A percentile compares a stretch with the other conserved stretches of the same genome.
Evolutionary conservation across 1,139 yeast species (phyloP).

Genomic region (Candida smagusa): DNA sequence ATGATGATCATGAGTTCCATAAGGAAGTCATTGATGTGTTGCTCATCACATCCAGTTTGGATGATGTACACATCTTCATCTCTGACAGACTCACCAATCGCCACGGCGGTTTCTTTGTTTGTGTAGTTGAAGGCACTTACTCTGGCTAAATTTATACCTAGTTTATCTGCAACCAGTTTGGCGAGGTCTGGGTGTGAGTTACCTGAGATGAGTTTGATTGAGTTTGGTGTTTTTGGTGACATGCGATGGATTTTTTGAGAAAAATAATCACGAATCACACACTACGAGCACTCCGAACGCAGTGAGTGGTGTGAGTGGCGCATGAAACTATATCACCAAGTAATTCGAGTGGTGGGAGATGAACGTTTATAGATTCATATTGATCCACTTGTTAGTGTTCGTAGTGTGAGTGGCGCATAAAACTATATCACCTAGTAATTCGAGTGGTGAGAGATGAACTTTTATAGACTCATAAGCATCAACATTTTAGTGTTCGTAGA

Average conservation of each 20-base stretch:
- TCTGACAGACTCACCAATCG: constrained; percentile 92
- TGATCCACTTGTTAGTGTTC: no score
- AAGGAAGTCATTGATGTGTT: constrained; percentile 73
- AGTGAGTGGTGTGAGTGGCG: not conserved
- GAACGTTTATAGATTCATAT: no score
- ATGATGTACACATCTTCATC: constrained; percentile 93
- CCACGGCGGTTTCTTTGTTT: constrained; percentile 58
- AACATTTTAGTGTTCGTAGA: no score
- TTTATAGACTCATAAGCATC: no score
- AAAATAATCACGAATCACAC: no score
- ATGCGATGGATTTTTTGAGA: not conserved
- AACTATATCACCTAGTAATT: no score
- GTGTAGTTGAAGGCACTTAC: constrained; percentile 26
- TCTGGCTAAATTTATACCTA: constrained; percentile 53
- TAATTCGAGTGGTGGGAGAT: no score
- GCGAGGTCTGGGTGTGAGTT: constrained; percentile 92
- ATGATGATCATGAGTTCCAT: constrained; percentile 88
- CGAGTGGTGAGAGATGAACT: no score
- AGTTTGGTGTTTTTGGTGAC: constrained; percentile 40
- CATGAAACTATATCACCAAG: no score
- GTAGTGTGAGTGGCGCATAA: no score
- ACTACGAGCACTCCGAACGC: no score
- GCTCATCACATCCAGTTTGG: constrained; percentile 85
- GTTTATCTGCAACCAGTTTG: constrained; percentile 62
- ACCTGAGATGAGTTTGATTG: constrained; percentile 84